These are phyloP conservation scores for Pleurostoma richardsiae DNA, from an alignment of 2,329 filamentous ascomycete species.

Conservation along the genomic window DNA sequence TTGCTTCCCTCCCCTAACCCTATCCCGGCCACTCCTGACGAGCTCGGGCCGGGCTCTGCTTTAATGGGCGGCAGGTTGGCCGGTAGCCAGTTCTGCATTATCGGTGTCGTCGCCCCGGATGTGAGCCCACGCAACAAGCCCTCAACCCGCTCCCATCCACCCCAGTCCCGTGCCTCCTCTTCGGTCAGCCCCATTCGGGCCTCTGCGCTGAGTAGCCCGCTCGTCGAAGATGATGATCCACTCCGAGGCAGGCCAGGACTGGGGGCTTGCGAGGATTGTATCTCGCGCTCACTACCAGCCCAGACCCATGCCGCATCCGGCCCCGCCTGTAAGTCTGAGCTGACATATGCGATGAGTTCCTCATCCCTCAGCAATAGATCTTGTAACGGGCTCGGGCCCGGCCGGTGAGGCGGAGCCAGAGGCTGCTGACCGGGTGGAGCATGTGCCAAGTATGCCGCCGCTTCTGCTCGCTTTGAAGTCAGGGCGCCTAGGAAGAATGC, in stretches of 20 bases:
- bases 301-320: slow-evolving; percentile 79
- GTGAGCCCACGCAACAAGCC: slow-evolving; percentile 51
- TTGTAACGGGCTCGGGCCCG: slow-evolving; percentile 18
- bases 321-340: slow-evolving; percentile 80
- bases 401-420: slow-evolving; percentile 18
- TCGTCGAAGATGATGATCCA: slow-evolving; percentile 22
- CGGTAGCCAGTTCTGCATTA: slow-evolving; percentile 1
- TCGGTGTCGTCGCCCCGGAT: slow-evolving; percentile 20
- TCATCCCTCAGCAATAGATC: slow-evolving; percentile 60
- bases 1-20: slow-evolving; percentile 10
- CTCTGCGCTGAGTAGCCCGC: slow-evolving; percentile 37
- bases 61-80: slow-evolving; percentile 23
- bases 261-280: slow-evolving; percentile 25
- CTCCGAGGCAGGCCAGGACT: slow-evolving; percentile 7
- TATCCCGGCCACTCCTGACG: background rate
- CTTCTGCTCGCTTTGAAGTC: slow-evolving; percentile 46
- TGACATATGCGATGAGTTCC: slow-evolving; percentile 81
- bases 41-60: slow-evolving; percentile 17
- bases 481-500: slow-evolving; percentile 74
- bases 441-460: slow-evolving; percentile 30
- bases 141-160: slow-evolving; percentile 75
- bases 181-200: slow-evolving; percentile 46
- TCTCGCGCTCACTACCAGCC: slow-evolving; percentile 54
- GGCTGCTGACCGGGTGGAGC: slow-evolving; percentile 17
- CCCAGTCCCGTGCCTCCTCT: slow-evolving; percentile 64